Conservation (phyloP, 176 grass and related monocot genomes). For the Olyra latifolia region DNA sequence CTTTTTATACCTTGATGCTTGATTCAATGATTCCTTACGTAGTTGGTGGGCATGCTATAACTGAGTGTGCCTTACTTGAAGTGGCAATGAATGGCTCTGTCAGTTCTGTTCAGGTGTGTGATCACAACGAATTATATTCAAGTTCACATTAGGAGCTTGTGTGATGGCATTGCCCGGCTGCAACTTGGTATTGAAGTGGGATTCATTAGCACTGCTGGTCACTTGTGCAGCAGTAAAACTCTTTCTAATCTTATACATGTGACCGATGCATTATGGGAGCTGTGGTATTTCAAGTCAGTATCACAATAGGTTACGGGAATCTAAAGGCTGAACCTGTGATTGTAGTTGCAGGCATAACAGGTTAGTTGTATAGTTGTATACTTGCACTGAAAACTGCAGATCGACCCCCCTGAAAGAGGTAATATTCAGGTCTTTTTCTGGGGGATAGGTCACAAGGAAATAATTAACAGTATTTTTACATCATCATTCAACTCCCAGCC, state of each 20-base stretch:
- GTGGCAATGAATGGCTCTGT: neutral
- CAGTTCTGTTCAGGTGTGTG: neutral
- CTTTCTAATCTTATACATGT: neutral
- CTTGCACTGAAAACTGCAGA: neutral
- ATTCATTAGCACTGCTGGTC: neutral
- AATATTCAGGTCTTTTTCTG: neutral
- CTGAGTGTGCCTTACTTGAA: neutral
- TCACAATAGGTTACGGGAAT: neutral
- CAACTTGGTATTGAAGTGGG: neutral
- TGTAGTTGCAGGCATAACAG: neutral
- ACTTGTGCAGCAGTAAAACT: neutral
- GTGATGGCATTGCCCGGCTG: neutral
- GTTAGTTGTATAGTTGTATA: neutral
- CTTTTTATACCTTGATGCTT: neutral
- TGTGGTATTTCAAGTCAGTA: slow-evolving; percentile 10
- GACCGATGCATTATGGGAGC: neutral
- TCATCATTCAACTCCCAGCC: neutral
- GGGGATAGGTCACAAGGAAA: neutral
- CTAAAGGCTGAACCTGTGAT: neutral
- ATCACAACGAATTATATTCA: neutral
- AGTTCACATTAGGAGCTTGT: neutral
- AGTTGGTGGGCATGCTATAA: neutral
- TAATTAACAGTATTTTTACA: slow-evolving; percentile 3
- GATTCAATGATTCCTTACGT: neutral
- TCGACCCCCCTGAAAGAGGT: neutral